These are phyloP conservation scores for Friedmanniomyces endolithicus DNA, from an alignment of 495 filamentous ascomycete genomes.

Conservation along the genomic window DNA sequence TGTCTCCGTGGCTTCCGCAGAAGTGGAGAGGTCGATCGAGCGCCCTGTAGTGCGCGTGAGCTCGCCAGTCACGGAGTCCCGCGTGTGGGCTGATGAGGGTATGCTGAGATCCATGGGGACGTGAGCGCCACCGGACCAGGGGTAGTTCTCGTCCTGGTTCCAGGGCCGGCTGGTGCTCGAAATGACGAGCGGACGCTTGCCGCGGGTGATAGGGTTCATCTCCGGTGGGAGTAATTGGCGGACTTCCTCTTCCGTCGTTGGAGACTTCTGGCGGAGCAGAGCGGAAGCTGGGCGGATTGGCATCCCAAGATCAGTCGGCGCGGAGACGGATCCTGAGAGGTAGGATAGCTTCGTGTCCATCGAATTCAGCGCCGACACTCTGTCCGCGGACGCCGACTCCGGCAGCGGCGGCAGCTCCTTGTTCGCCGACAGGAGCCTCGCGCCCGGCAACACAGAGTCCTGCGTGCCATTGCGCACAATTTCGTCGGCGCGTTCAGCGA, in stretches of 20 bases:
- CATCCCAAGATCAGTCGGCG: constrained; percentile 12
- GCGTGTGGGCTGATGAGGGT: constrained; percentile 18
- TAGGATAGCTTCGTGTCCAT: constrained; percentile 11
- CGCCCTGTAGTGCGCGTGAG: constrained; percentile 10
- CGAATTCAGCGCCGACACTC: constrained; percentile 10
- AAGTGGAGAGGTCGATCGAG: constrained; percentile 12
- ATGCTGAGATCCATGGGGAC: constrained; percentile 26
- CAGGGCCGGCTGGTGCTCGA: constrained; percentile 25
- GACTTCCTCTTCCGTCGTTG: constrained; percentile 15
- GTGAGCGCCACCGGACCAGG: constrained; percentile 24
- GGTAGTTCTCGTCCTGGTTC: constrained; percentile 32
- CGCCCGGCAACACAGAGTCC: constrained; percentile 12
- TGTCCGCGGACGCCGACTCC: constrained; percentile 11
- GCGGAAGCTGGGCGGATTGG: constrained; percentile 12
- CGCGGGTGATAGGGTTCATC: constrained; percentile 20
- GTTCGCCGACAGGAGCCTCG: constrained; percentile 5
- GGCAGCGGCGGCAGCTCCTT: constrained; percentile 22
- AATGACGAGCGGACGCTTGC: constrained; percentile 15
- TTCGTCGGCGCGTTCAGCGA: constrained; percentile 20
- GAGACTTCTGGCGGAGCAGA: constrained; percentile 6
- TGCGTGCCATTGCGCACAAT: constrained; percentile 21
- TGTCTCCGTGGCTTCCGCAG: constrained; percentile 1
- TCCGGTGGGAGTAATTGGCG: constrained; percentile 18
- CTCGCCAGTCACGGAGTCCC: constrained; percentile 7
- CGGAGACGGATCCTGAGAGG: constrained; percentile 18